Conservation (phyloP, 2,329 filamentous ascomycete genomes). For the Leptographium flavum region DNA sequence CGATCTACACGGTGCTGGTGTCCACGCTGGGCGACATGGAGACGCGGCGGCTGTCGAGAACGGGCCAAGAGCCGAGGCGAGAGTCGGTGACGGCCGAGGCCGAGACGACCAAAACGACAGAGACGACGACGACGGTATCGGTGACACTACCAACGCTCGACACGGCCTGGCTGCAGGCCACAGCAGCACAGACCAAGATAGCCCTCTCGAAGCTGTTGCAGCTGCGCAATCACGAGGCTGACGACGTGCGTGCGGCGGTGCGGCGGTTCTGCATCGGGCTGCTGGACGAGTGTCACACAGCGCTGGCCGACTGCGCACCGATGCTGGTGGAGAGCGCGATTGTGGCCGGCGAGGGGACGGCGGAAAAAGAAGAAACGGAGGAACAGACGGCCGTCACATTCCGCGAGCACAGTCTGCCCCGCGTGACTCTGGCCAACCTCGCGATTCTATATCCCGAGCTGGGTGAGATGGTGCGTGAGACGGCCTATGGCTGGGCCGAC, state of each 20-base stretch:
- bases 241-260: slow-evolving; percentile 54
- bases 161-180: slow-evolving; percentile 62
- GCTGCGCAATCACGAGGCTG: slow-evolving; percentile 54
- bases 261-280: slow-evolving; percentile 58
- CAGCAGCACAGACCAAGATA: slow-evolving; percentile 66
- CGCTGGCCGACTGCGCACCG: slow-evolving; percentile 51
- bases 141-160: slow-evolving; percentile 9
- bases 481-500: slow-evolving; percentile 67
- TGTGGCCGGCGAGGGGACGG: slow-evolving; percentile 38
- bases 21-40: slow-evolving; percentile 44
- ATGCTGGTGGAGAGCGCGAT: slow-evolving; percentile 75
- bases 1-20: slow-evolving; percentile 39
- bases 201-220: slow-evolving; percentile 67
- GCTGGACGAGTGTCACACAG: slow-evolving; percentile 63
- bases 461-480: slow-evolving; percentile 44
- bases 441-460: slow-evolving; percentile 39
- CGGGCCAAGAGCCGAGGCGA: slow-evolving; percentile 12
- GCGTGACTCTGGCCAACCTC: slow-evolving; percentile 32
- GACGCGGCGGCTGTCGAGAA: slow-evolving; percentile 27
- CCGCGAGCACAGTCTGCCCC: no score
- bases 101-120: neutral
- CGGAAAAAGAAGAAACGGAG: no score
- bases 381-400: no score
- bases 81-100: no score
- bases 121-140: neutral